Evolutionary conservation across 2,329 filamentous ascomycete species (phyloP), one percentile per base, ranked within the genome.

Genomic region (Colletotrichum sp.): DNA sequence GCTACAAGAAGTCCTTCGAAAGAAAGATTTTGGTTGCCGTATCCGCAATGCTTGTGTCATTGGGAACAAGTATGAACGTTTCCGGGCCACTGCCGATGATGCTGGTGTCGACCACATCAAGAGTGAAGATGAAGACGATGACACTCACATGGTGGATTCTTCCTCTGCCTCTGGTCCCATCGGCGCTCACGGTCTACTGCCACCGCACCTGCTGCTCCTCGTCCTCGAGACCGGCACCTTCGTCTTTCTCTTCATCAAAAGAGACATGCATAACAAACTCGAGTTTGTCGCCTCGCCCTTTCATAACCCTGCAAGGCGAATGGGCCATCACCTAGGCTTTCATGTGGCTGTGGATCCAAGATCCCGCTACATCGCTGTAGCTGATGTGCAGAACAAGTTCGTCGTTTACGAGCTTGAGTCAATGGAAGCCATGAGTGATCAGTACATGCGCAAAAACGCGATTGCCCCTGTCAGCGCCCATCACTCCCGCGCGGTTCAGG

Each of bases 41-140:
- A 98, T 99, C 78, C 89, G 94, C 76, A 94, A 95, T 80, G 95
- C 95, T 6, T 91, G 91, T 74, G 92, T 96, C 16, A 90, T 99
- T 79, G 95, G 95, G 57, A 85, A 90, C 69, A 77, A 75, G n/a
- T 76, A 76, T 59, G 87, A 84, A 64, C 83, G 84, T 66, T 82
- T 84, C 76, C 82, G 85, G 66, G 81, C 78, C 82, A 72, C 83
- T 80, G 79, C 80, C 36, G 79, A 79, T 24, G 78, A 79, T 59
- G 39, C 78, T 64, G 69, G 73, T 24, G 72, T 78, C 34, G 73
- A 61, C 26, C 71, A 70, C 10, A 71, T 84, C 77, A 89, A 89
- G 74, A 68, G 79, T 3, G 87, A 89, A 75, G 85, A 87, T 63
- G 78, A 81, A 57, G 85, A 86, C 73, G 78, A 81, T n/a, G 74